Conservation (phyloP, 1,284 basidiomycete genomes). For the Trametes pubescens region DNA sequence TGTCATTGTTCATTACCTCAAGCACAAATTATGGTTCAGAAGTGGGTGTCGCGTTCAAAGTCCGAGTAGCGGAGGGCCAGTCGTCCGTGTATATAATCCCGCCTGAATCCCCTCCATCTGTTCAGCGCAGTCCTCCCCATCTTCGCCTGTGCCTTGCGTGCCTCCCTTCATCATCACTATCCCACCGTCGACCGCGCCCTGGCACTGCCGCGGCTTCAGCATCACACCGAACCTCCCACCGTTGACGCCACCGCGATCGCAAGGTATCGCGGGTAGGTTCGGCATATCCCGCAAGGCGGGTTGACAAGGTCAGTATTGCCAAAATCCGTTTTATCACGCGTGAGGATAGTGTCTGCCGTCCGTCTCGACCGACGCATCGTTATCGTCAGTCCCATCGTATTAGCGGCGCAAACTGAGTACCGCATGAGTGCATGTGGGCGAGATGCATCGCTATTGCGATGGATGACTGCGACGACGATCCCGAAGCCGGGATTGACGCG, state of each 20-base stretch:
- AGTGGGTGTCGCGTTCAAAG: not conserved
- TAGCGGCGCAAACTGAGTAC: conserved; percentile 41
- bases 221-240: not conserved
- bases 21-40: not conserved
- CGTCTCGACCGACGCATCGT: conserved; percentile 48
- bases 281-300: too few relatives aligned
- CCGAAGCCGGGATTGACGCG: conserved; percentile 26
- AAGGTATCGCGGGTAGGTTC: too few relatives aligned
- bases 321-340: not conserved
- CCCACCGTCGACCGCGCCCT: not conserved
- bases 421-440: conserved; percentile 40
- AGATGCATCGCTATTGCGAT: conserved; percentile 65
- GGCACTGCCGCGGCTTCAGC: not conserved
- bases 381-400: conserved; percentile 48
- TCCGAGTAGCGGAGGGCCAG: conserved; percentile 1
- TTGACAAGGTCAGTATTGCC: not conserved
- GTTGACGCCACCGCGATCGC: too few relatives aligned
- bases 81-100: not conserved
- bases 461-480: conserved; percentile 74
- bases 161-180: not conserved
- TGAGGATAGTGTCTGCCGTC: conserved; percentile 14
- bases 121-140: not conserved
- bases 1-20: conserved; percentile 1
- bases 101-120: not conserved
- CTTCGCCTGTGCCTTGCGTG: not conserved